Percentiles rank a stretch among this genome's conserved stretches.
Conservation (phyloP, 805 yeast species). For the Yarrowia bubula region DNA sequence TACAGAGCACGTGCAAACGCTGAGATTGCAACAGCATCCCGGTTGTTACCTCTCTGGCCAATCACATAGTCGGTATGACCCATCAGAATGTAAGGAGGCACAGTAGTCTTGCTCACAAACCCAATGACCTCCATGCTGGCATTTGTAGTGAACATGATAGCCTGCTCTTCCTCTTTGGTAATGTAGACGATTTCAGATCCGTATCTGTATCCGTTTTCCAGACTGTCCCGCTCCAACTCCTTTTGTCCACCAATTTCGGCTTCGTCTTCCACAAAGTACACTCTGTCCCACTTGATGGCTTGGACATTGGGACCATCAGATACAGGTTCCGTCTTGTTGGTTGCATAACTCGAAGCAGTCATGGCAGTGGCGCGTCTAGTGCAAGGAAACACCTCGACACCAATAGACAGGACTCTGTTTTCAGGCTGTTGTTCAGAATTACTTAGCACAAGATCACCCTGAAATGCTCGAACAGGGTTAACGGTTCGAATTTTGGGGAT, state of each 20-base stretch:
- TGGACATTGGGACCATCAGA: neutral
- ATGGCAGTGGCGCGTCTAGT: constrained; percentile 30
- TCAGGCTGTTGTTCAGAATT: constrained; percentile 37
- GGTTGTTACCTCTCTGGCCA: constrained; percentile 41
- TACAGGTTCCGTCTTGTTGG: neutral
- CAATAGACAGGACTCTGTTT: constrained; percentile 33
- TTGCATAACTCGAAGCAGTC: constrained; percentile 26
- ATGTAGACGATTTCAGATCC: constrained; percentile 59
- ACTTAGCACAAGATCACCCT: constrained; percentile 53
- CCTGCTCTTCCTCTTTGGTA: constrained; percentile 45
- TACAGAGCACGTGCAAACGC: constrained; percentile 55
- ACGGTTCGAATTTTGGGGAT: constrained; percentile 42
- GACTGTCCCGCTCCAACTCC: constrained; percentile 43
- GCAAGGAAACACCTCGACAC: constrained; percentile 31
- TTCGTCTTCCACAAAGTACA: constrained; percentile 33
- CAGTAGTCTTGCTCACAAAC: constrained; percentile 45
- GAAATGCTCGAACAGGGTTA: constrained; percentile 48
- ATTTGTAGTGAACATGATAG: constrained; percentile 44
- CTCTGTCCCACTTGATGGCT: constrained; percentile 27
- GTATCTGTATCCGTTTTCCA: constrained; percentile 63
- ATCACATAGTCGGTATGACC: constrained; percentile 59
- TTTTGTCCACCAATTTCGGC: constrained; percentile 36
- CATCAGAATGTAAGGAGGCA: constrained; percentile 55
- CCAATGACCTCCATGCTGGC: constrained; percentile 67
- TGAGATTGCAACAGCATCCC: constrained; percentile 46